These are phyloP conservation scores for Ogataea pilisensis DNA, from an alignment of 805 yeast species.

Conservation along the genomic window DNA sequence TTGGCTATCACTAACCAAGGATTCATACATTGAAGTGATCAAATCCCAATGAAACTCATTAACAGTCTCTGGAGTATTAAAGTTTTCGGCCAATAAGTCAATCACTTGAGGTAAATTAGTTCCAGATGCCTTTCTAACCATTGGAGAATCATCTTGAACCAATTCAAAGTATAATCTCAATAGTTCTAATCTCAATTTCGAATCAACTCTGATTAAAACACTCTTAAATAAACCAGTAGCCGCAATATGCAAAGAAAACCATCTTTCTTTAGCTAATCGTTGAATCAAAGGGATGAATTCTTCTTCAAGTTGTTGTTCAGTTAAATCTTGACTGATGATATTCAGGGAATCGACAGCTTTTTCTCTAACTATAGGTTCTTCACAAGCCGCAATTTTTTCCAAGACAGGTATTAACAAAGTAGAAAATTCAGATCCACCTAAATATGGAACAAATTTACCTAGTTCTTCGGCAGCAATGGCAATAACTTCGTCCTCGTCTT, in stretches of 20 bases:
- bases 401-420: constrained; percentile 60
- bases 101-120: constrained; percentile 73
- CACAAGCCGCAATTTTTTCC: constrained; percentile 83
- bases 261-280: constrained; percentile 77
- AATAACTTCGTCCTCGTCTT: constrained; percentile 97
- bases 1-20: constrained; percentile 77
- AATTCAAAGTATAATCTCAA: constrained; percentile 65
- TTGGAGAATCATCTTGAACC: constrained; percentile 89
- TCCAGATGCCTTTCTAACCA: constrained; percentile 96
- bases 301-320: constrained; percentile 57
- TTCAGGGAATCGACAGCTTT: constrained; percentile 87
- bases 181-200: constrained; percentile 53
- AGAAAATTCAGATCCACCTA: constrained; percentile 77
- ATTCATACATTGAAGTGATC: constrained; percentile 76
- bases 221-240: constrained; percentile 83
- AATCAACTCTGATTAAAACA: constrained; percentile 56
- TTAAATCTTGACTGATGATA: constrained; percentile 58
- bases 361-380: constrained; percentile 95
- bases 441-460: constrained; percentile 79
- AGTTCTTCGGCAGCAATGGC: constrained; percentile 89
- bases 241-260: constrained; percentile 93
- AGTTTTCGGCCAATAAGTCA: constrained; percentile 41
- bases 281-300: constrained; percentile 74
- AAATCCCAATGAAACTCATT: constrained; percentile 69
- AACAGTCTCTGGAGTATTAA: constrained; percentile 37